Evolutionary conservation across 139 green algal genomes (phyloP).

Genomic region (Gonium pectorale): DNA sequence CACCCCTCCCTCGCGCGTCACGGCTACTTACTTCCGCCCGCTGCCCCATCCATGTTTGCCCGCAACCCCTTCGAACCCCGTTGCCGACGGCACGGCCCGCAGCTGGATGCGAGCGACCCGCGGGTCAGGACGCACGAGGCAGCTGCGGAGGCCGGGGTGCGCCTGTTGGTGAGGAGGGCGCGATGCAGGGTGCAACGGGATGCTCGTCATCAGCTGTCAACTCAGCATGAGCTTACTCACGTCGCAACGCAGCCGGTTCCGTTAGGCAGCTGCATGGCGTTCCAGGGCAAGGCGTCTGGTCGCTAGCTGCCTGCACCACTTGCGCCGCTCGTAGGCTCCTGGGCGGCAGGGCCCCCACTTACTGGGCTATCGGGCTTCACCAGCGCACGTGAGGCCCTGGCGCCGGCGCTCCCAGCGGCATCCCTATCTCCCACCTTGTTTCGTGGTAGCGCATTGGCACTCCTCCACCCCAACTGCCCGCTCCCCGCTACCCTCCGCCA

Average conservation of each 20-base stretch:
- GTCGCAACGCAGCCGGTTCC: no score
- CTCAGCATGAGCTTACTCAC: no score
- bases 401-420: neutral
- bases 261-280: no score
- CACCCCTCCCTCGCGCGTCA: neutral
- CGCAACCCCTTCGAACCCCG: neutral
- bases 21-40: neutral
- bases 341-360: no score
- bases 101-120: no score
- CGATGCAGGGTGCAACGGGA: neutral
- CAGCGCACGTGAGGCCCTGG: neutral
- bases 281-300: no score
- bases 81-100: neutral
- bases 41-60: neutral
- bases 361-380: no score
- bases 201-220: no score
- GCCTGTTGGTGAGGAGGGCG: slow-evolving; percentile 3
- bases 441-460: neutral
- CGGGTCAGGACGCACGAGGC: neutral
- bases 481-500: neutral
- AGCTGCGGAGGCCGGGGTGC: neutral
- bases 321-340: no score
- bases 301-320: no score
- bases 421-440: no score
- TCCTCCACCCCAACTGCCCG: neutral